These are phyloP conservation scores for Rosa chinensis DNA, from an alignment of 306 rosid genomes.

Conservation along the genomic window DNA sequence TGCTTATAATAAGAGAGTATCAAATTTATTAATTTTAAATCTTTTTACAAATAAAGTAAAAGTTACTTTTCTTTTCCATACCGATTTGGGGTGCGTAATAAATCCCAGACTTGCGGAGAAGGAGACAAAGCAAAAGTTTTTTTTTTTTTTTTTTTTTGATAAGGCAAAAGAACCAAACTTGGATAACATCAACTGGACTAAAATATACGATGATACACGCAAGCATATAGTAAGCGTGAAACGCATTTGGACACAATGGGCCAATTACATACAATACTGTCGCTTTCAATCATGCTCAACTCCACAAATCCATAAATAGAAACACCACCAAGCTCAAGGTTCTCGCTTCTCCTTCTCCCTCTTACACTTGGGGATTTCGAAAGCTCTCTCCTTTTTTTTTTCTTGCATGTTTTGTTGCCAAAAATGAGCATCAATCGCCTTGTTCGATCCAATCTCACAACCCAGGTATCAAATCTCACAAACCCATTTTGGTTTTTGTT, in stretches of 20 bases:
- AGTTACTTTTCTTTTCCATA: too few species aligned
- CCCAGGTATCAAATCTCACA: slow-evolving; percentile 34
- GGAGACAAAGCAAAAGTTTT: too few species aligned
- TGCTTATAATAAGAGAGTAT: too few species aligned
- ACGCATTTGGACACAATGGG: neutral
- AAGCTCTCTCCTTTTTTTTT: neutral
- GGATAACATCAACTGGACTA: too few species aligned
- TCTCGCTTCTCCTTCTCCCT: neutral
- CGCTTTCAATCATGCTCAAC: neutral
- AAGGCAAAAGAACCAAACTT: too few species aligned
- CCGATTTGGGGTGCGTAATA: too few species aligned
- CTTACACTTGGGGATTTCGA: neutral
- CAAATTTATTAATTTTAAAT: too few species aligned
- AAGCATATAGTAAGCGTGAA: neutral
- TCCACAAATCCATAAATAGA: neutral
- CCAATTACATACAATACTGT: neutral
- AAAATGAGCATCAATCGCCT: slow-evolving; percentile 38
- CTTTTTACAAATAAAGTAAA: too few species aligned
- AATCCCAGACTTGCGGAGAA: too few species aligned
- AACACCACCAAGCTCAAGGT: neutral
- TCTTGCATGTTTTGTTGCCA: slow-evolving; percentile 4
- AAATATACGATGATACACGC: too few species aligned
- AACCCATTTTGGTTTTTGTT: neutral
- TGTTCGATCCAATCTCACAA: slow-evolving; percentile 41
- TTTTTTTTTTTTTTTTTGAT: too few species aligned